Percentiles rank a stretch among this genome's conserved stretches.
phyloP scores from a whole-genome alignment of 805 yeast species.

The Phaffomyces thermotolerans region DNA sequence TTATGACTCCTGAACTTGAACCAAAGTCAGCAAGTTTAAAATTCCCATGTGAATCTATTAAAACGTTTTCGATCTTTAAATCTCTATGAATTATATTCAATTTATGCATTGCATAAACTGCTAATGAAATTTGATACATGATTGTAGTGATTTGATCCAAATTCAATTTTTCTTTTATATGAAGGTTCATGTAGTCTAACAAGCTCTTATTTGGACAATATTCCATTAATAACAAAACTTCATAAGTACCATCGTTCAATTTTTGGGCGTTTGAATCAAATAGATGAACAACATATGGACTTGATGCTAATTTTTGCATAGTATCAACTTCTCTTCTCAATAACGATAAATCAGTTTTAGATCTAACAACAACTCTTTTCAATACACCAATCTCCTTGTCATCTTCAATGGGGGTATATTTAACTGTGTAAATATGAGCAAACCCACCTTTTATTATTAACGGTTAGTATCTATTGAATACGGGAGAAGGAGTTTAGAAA shows the following conservation, averaged over 20 bases:
- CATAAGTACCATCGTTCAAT: slow-evolving; percentile 50
- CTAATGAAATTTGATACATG: slow-evolving; percentile 74
- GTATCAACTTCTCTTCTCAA: slow-evolving; percentile 73
- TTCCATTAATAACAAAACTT: slow-evolving; percentile 89
- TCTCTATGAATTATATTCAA: slow-evolving; percentile 76
- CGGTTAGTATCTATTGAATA: not conserved
- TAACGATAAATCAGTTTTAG: slow-evolving; percentile 57
- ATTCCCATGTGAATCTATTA: slow-evolving; percentile 59
- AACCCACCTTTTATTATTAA: slow-evolving; percentile 46
- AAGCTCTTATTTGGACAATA: slow-evolving; percentile 82
- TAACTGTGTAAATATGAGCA: slow-evolving; percentile 70
- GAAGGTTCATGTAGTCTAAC: slow-evolving; percentile 83
- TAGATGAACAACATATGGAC: slow-evolving; percentile 56
- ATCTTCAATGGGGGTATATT: slow-evolving; percentile 40
- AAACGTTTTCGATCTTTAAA: slow-evolving; percentile 88
- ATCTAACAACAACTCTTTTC: slow-evolving; percentile 68
- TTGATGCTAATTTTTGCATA: slow-evolving; percentile 54
- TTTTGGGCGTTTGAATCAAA: slow-evolving; percentile 74
- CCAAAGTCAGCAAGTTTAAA: slow-evolving; percentile 94
- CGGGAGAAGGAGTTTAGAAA: not conserved
- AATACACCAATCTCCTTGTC: slow-evolving; percentile 49
- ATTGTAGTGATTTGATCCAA: slow-evolving; percentile 76
- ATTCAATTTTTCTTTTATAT: slow-evolving; percentile 68
- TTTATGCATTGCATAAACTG: slow-evolving; percentile 80
- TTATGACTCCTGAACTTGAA: slow-evolving; percentile 62